These are phyloP conservation scores for Lentinula aciculospora DNA, from an alignment of 768 basidiomycete genomes.

Conservation along the genomic window DNA sequence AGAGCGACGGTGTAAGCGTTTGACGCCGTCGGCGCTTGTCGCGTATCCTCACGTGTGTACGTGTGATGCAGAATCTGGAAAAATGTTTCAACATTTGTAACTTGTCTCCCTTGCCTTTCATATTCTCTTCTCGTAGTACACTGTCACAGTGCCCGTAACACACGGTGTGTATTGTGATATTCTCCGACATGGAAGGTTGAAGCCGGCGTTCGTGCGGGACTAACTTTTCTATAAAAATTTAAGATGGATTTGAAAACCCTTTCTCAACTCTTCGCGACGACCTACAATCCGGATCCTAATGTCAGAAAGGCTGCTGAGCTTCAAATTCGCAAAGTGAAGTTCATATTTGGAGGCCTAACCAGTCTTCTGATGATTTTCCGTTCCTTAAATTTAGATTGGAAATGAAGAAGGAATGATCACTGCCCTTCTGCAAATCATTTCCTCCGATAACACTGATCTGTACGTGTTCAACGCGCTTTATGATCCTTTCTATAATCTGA, in stretches of 20 bases:
- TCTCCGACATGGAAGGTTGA: not conserved
- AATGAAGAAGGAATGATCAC: constrained; percentile 78
- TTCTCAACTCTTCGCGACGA: constrained; percentile 74
- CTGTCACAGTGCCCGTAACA: not conserved
- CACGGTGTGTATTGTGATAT: not conserved
- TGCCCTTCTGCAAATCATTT: constrained; percentile 84
- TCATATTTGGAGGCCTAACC: not conserved
- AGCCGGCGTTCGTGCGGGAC: not conserved
- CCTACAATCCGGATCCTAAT: constrained; percentile 81
- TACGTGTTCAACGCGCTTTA: constrained; percentile 45
- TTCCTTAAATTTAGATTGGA: constrained; percentile 43
- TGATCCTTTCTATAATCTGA: not conserved
- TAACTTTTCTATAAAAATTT: not conserved
- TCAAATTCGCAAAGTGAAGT: constrained; percentile 73
- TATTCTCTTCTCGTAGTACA: not conserved
- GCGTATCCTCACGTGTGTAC: not conserved
- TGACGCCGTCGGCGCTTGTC: not conserved
- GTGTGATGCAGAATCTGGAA: not conserved
- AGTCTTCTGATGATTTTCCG: not conserved
- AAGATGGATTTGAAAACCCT: constrained; percentile 72
- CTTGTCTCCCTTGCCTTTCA: not conserved
- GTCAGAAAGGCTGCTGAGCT: constrained; percentile 82
- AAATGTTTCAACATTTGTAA: not conserved
- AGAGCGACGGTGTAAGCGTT: not conserved
- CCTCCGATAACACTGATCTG: constrained; percentile 70